These are phyloP conservation scores for Leucocoprinus sp. DNA, from an alignment of 768 basidiomycete genomes.

Conservation along the genomic window DNA sequence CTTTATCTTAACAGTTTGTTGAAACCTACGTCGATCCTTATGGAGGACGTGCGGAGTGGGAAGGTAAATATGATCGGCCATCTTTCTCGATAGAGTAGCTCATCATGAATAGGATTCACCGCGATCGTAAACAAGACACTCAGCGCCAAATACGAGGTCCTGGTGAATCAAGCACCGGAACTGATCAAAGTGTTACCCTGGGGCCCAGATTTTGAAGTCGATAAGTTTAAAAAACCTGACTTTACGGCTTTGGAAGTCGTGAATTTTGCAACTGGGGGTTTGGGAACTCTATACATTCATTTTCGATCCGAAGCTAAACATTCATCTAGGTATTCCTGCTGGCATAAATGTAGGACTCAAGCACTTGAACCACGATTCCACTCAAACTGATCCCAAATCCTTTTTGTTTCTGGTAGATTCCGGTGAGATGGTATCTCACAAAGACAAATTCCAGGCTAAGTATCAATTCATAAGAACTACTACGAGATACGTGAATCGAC, in stretches of 20 bases:
- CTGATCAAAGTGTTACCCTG: slow-evolving; percentile 79
- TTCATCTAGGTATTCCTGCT: slow-evolving; percentile 59
- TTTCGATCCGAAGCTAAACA: slow-evolving; percentile 4
- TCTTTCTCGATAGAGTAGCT: slow-evolving; percentile 7
- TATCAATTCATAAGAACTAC: slow-evolving; percentile 45
- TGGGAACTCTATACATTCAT: slow-evolving; percentile 11
- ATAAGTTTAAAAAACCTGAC: slow-evolving; percentile 77
- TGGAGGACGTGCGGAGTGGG: slow-evolving; percentile 89
- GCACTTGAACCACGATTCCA: slow-evolving; percentile 1
- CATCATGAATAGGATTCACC: slow-evolving; percentile 56
- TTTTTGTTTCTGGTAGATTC: slow-evolving; percentile 38
- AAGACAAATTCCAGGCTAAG: not conserved
- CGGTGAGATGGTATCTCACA: slow-evolving; percentile 29
- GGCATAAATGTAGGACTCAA: slow-evolving; percentile 64
- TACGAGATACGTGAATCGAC: slow-evolving; percentile 74
- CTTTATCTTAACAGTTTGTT: slow-evolving; percentile 38
- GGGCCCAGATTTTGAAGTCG: slow-evolving; percentile 63
- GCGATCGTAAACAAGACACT: slow-evolving; percentile 82
- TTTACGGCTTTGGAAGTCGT: slow-evolving; percentile 82
- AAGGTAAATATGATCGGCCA: slow-evolving; percentile 38
- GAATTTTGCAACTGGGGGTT: slow-evolving; percentile 77
- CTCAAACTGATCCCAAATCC: not conserved
- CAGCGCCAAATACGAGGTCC: slow-evolving; percentile 70
- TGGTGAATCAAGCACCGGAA: slow-evolving; percentile 70
- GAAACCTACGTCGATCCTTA: slow-evolving; percentile 88